These are phyloP conservation scores for Ballota nigra DNA, from an alignment of 257 asterid genomes.

Conservation along the genomic window DNA sequence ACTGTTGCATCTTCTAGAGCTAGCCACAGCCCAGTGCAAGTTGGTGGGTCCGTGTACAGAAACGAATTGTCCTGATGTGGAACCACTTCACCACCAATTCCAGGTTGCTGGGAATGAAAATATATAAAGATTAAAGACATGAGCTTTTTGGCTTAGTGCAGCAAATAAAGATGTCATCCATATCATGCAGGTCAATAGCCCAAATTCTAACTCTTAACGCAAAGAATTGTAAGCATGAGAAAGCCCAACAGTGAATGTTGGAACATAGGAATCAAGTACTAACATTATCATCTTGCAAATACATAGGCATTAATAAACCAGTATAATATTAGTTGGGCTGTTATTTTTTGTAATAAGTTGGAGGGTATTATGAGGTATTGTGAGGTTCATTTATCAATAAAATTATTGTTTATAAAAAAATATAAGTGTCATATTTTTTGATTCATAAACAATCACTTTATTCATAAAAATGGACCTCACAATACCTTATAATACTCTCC, in stretches of 20 bases:
- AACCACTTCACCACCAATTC: constrained; percentile 84
- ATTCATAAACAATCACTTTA: too few relatives aligned
- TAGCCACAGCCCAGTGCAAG: constrained; percentile 94
- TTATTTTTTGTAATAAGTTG: too few relatives aligned
- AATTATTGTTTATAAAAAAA: too few relatives aligned
- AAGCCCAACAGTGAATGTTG: neutral
- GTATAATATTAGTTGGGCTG: neutral
- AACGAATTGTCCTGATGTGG: constrained; percentile 94
- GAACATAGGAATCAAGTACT: neutral
- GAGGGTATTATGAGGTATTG: too few relatives aligned
- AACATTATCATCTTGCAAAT: neutral
- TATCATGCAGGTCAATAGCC: neutral
- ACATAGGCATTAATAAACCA: neutral
- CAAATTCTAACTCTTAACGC: neutral
- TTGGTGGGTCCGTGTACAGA: constrained; percentile 58
- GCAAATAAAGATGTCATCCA: neutral
- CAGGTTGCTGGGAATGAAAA: constrained; percentile 66
- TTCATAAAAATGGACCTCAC: too few relatives aligned
- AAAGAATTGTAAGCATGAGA: neutral
- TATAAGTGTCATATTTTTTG: too few relatives aligned
- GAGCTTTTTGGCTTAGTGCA: neutral
- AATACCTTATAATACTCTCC: too few relatives aligned
- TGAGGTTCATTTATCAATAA: too few relatives aligned
- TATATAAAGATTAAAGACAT: neutral
- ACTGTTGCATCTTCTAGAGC: constrained; percentile 83